These are phyloP conservation scores for Synchytrium microbalum DNA, from an alignment of 371 early-diverging fungal species.

Conservation along the genomic window DNA sequence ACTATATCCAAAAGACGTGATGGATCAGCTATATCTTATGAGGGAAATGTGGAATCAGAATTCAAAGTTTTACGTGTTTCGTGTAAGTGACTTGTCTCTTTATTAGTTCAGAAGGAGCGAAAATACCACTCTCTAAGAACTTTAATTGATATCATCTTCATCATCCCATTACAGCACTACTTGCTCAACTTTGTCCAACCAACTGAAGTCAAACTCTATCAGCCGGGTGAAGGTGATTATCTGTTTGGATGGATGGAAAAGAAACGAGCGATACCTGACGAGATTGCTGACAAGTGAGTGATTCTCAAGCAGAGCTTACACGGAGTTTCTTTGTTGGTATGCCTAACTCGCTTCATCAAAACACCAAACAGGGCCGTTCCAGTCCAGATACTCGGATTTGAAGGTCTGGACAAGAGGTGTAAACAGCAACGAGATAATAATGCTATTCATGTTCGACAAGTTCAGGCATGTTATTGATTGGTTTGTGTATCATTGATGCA, in stretches of 20 bases:
- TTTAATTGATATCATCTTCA: not conserved
- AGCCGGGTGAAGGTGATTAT: not conserved
- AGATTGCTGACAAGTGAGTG: not conserved
- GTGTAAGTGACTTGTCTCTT: not conserved
- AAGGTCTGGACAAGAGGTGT: not conserved
- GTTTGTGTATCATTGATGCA: no score
- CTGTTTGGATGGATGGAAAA: not conserved
- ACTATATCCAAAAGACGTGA: not conserved
- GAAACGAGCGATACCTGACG: not conserved
- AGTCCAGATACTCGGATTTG: not conserved
- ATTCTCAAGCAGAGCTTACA: not conserved
- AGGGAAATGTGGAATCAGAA: not conserved
- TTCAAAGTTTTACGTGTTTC: not conserved
- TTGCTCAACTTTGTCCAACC: constrained; percentile 1
- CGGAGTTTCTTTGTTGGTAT: not conserved
- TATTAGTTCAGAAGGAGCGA: no score
- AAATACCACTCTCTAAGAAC: no score
- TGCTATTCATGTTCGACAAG: not conserved
- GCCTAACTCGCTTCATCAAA: no score
- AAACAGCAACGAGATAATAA: not conserved
- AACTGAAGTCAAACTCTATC: not conserved
- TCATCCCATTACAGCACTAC: not conserved
- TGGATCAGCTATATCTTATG: not conserved
- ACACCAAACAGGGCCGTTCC: not conserved
- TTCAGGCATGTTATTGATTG: not conserved